phyloP scores from a whole-genome alignment of 306 rosid species.

The Cicer bijugum region DNA sequence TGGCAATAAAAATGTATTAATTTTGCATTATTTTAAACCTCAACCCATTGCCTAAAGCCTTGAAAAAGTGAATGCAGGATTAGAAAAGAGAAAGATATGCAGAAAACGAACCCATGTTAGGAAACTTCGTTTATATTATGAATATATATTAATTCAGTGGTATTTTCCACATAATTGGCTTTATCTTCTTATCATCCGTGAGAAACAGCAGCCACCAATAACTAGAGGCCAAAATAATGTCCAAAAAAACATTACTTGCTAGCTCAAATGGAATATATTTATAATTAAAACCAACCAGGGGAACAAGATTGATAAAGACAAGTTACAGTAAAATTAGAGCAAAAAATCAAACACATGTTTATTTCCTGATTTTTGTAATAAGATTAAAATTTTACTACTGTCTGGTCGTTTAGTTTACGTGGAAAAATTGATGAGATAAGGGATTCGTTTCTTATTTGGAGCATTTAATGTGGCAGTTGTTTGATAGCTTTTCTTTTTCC shows the following conservation, averaged over 20 bases:
- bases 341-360: constrained; percentile 38
- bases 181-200: constrained; percentile 51
- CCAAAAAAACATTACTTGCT: constrained; percentile 48
- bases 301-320: constrained; percentile 51
- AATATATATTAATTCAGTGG: constrained; percentile 33
- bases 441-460: constrained; percentile 11
- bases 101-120: constrained; percentile 37
- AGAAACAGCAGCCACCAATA: constrained; percentile 71
- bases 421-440: constrained; percentile 1
- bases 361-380: neutral
- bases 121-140: constrained; percentile 40
- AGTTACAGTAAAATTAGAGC: constrained; percentile 51
- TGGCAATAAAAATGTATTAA: constrained; percentile 47
- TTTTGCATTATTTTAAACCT: constrained; percentile 47
- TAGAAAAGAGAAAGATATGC: constrained; percentile 35
- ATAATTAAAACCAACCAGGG: constrained; percentile 52
- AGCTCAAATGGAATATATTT: neutral
- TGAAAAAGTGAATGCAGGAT: neutral
- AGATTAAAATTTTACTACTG: constrained; percentile 5
- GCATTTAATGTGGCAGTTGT: constrained; percentile 32
- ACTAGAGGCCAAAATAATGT: constrained; percentile 69
- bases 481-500: neutral
- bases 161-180: constrained; percentile 47
- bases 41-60: constrained; percentile 46
- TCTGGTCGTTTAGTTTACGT: neutral